A percentile compares a stretch with the other conserved stretches of the same genome.
phyloP scores from a whole-genome alignment of 2,329 filamentous ascomycete species.

The Emmonsiellopsis sp. region DNA sequence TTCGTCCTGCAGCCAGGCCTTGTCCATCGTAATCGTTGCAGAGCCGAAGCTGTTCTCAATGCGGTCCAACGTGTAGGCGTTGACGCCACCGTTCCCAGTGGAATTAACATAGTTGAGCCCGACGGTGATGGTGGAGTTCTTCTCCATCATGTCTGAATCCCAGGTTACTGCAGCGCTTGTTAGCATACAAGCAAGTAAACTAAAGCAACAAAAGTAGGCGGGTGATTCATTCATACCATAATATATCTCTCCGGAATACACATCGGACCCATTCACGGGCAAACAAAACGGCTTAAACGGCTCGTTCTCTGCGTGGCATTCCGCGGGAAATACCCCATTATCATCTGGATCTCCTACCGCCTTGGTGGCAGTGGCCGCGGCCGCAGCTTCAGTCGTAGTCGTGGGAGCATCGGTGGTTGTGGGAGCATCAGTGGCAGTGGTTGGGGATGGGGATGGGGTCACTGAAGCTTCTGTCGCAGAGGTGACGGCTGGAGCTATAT shows the following conservation, averaged over 20 bases:
- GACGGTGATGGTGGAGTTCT: constrained; percentile 24
- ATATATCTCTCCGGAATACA: constrained; percentile 9
- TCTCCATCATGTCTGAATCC: constrained; percentile 24
- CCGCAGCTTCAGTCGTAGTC: neutral
- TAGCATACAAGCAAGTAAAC: neutral
- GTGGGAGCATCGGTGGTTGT: neutral
- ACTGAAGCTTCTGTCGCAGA: neutral
- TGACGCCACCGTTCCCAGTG: constrained; percentile 18
- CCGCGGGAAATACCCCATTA: neutral
- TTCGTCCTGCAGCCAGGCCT: constrained; percentile 32
- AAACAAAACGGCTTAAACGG: constrained; percentile 10
- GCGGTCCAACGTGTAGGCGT: constrained; percentile 27
- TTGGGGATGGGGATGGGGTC: neutral
- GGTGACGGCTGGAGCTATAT: neutral
- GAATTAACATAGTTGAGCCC: constrained; percentile 26
- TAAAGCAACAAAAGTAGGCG: neutral
- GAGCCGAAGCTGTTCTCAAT: constrained; percentile 30
- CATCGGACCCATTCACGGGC: constrained; percentile 8
- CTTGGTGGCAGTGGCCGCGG: neutral
- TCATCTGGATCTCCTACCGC: neutral
- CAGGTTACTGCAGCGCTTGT: constrained; percentile 20
- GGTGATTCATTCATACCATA: constrained; percentile 6
- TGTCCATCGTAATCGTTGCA: constrained; percentile 27
- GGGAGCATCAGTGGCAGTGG: neutral
- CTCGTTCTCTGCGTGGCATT: constrained; percentile 7